These are phyloP conservation scores for Geotrichum phurueaensis DNA, from an alignment of 1,139 yeast genomes.

Conservation along the genomic window DNA sequence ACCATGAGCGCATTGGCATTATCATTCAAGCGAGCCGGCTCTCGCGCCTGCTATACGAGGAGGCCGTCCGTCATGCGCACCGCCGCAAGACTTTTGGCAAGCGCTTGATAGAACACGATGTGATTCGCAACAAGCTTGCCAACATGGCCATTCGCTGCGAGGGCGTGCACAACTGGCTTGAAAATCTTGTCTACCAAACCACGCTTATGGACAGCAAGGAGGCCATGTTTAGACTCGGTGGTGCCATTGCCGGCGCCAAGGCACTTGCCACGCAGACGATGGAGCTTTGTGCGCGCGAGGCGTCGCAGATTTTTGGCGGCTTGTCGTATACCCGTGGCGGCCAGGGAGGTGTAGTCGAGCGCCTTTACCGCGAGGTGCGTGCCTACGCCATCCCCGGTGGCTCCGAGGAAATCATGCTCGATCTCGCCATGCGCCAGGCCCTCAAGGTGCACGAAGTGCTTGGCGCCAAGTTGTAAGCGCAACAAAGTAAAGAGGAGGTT, in stretches of 20 bases:
- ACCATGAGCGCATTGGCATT: slow-evolving; percentile 43
- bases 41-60: slow-evolving; percentile 41
- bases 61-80: slow-evolving; percentile 40
- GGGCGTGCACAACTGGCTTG: slow-evolving; percentile 38
- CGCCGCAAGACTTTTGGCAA: slow-evolving; percentile 42
- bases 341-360: slow-evolving; percentile 41
- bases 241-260: slow-evolving; percentile 42
- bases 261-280: slow-evolving; percentile 40
- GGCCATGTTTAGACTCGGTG: slow-evolving; percentile 40
- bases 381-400: slow-evolving; percentile 45
- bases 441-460: slow-evolving; percentile 38
- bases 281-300: slow-evolving; percentile 43
- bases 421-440: slow-evolving; percentile 39
- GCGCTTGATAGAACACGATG: slow-evolving; percentile 40
- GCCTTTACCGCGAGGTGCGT: slow-evolving; percentile 41
- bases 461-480: slow-evolving; percentile 37
- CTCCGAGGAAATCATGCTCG: slow-evolving; percentile 43
- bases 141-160: slow-evolving; percentile 41
- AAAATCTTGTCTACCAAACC: slow-evolving; percentile 36
- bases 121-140: slow-evolving; percentile 41
- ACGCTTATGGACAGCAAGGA: slow-evolving; percentile 36
- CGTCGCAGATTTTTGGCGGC: slow-evolving; percentile 43
- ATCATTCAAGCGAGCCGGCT: slow-evolving; percentile 39
- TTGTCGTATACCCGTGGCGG: slow-evolving; percentile 43
- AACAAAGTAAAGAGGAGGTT: too few species aligned